These are phyloP conservation scores for Tetracladium maxilliforme DNA, from an alignment of 2,329 filamentous ascomycete genomes.

Conservation along the genomic window DNA sequence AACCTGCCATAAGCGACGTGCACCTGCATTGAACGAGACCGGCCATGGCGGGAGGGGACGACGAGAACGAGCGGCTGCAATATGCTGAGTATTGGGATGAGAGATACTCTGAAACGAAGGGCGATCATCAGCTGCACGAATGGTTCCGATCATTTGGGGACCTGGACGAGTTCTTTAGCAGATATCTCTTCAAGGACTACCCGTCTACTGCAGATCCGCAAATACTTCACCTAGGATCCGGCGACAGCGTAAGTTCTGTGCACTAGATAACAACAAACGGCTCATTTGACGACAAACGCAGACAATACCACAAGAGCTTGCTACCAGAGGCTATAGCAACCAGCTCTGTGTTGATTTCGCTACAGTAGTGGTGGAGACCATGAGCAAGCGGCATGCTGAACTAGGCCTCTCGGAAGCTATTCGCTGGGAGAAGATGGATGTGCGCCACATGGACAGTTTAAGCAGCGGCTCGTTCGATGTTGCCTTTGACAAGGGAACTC, in stretches of 20 bases:
- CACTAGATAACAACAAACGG: background rate
- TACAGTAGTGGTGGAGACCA: constrained; percentile 31
- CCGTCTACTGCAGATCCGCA: constrained; percentile 16
- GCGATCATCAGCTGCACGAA: constrained; percentile 28
- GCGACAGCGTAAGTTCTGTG: constrained; percentile 32
- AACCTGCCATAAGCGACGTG: no score
- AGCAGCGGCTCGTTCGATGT: constrained; percentile 28
- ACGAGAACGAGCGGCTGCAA: constrained; percentile 19
- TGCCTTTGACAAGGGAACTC: constrained; percentile 40
- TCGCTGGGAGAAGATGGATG: constrained; percentile 33
- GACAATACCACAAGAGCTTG: constrained; percentile 34
- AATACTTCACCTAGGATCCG: constrained; percentile 41
- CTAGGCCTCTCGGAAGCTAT: constrained; percentile 20
- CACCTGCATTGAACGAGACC: no score
- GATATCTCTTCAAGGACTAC: constrained; percentile 21
- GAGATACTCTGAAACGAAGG: constrained; percentile 24
- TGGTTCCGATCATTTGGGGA: constrained; percentile 35
- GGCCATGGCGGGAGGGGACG: no score
- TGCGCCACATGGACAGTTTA: constrained; percentile 30
- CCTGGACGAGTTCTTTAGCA: constrained; percentile 29
- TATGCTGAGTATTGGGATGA: constrained; percentile 33
- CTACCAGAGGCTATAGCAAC: constrained; percentile 27
- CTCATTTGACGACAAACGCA: constrained; percentile 10
- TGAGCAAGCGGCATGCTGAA: constrained; percentile 25
- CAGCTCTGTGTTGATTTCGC: constrained; percentile 45